phyloP scores from a whole-genome alignment of 2,329 filamentous ascomycete species.

The Ceratocystis cubensis region DNA sequence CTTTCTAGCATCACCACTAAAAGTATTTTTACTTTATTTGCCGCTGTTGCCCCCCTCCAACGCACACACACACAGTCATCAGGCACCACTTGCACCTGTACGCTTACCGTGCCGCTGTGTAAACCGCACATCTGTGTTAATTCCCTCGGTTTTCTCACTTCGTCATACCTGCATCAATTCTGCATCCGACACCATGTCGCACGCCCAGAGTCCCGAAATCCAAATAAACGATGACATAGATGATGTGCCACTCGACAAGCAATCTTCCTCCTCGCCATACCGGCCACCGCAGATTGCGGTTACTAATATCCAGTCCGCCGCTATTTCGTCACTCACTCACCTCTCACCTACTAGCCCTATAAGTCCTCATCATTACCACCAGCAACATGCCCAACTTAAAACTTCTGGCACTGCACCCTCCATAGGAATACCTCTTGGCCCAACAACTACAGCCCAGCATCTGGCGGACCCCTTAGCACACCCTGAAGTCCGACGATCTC shows the following conservation, averaged over 20 bases:
- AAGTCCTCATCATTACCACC: slow-evolving; percentile 12
- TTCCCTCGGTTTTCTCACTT: slow-evolving; percentile 9
- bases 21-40: slow-evolving; percentile 5
- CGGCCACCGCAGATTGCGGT: slow-evolving; percentile 15
- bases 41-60: not conserved
- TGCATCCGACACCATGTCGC: slow-evolving; percentile 15
- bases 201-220: slow-evolving; percentile 11
- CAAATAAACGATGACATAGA: slow-evolving; percentile 4
- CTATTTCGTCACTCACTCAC: slow-evolving; percentile 2
- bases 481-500: slow-evolving; percentile 13
- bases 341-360: slow-evolving; percentile 18
- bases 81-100: not conserved
- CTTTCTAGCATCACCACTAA: not conserved
- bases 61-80: not conserved
- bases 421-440: slow-evolving; percentile 14
- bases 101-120: not conserved
- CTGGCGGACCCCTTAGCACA: slow-evolving; percentile 4
- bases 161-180: slow-evolving; percentile 15
- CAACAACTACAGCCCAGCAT: slow-evolving; percentile 12
- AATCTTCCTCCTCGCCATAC: slow-evolving; percentile 7
- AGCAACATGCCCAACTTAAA: slow-evolving; percentile 6
- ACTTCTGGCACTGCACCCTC: not conserved
- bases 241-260: slow-evolving; percentile 12
- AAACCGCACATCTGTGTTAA: not conserved
- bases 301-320: not conserved